Conservation (phyloP, 257 asterid species). For the Solanum okadae region DNA sequence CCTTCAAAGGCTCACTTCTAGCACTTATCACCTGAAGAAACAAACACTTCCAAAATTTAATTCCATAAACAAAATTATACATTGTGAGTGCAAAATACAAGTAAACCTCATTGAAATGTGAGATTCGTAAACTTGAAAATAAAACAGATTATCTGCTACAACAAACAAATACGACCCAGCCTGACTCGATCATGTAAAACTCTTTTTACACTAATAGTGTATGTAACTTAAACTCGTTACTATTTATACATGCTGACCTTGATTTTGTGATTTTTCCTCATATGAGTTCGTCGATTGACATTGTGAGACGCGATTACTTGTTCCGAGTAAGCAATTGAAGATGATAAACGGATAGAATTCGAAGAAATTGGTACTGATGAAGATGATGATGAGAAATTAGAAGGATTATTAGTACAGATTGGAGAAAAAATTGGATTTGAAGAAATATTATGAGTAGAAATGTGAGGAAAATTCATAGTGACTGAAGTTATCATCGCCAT, state of each 20-base stretch:
- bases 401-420: not conserved
- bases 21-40: constrained; percentile 29
- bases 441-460: not conserved
- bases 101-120: not conserved
- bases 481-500: not conserved
- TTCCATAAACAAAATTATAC: not conserved
- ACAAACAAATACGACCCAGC: not conserved
- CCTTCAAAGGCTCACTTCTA: constrained; percentile 63
- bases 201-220: not conserved
- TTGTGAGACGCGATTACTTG: not conserved
- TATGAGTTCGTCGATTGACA: not conserved
- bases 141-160: not conserved
- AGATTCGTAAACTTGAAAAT: not conserved
- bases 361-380: not conserved
- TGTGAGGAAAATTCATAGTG: not conserved
- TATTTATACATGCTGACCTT: constrained; percentile 3
- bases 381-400: not conserved
- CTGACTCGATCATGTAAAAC: not conserved
- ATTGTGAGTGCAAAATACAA: not conserved
- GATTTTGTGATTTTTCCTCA: not conserved
- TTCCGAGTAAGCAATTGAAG: constrained; percentile 9
- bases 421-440: not conserved
- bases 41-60: not conserved
- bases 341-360: not conserved
- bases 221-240: not conserved